Evolutionary conservation across 257 asterid genomes (phyloP), one percentile per base, ranked within the genome.

Genomic region (Eucommia ulmoides): DNA sequence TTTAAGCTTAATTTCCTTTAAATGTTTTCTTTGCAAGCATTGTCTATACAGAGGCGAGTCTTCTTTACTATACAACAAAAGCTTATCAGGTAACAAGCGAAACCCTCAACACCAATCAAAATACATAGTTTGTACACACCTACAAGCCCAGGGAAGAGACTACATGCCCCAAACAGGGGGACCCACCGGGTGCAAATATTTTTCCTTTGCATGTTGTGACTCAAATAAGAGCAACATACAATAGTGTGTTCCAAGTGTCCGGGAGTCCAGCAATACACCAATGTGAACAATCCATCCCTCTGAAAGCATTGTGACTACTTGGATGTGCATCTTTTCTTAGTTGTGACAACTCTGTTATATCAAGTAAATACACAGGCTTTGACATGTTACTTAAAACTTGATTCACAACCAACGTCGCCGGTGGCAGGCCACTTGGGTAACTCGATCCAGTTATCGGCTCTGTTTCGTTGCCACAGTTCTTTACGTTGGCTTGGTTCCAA

Each of bases 251-350:
- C 93, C 93, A 82, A 0, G 93, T 71, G 42, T 78, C 88, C n/a
- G 68, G 77, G 6, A 76, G 74, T 0, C 93, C 88, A 19, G 79
- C 77, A 16, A 82, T 20, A 58, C 88, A 82, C 93, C 93, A 82
- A 54, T 82, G 93, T 1, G 75, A 70, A 55, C 84, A 82, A 23
- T 82, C 88, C 76, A 79, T 71, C 29, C 76, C 77, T 7, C 44
- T 23, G 2, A 65, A 53, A 1, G 16, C 59, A 50, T 72, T 82
- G 47, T 64, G 63, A 48, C 19, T 56, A 51, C 74, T 60, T 0
- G 82, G 82, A 50, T 79, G 86, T 8, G 75, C 91, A 33, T 83
- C 84, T 60, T 79, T 79, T 48, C 91, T 70, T 5, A 83, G 24
- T 6, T 77, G 84, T 3, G 94, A 83, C 1, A 83, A 12, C 11